These are phyloP conservation scores for Filobasidium uniguttulatum DNA, from an alignment of 1,284 basidiomycete genomes.

Conservation along the genomic window DNA sequence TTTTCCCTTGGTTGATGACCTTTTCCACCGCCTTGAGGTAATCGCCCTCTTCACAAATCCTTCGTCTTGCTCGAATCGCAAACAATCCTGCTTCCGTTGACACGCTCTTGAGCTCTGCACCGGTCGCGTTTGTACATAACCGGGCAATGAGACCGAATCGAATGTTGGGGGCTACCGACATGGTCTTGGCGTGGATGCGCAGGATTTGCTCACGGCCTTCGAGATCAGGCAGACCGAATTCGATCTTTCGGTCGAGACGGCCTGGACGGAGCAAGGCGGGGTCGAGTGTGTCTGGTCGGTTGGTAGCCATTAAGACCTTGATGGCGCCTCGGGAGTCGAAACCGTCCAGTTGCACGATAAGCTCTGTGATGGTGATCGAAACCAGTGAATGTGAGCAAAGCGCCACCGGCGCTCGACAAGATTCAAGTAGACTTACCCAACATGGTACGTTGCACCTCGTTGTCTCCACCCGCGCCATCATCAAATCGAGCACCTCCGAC, in stretches of 20 bases:
- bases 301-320: slow-evolving; percentile 99
- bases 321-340: slow-evolving; percentile 98
- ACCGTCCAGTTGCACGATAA: slow-evolving; percentile 97
- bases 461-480: slow-evolving; percentile 96
- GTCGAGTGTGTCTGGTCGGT: slow-evolving; percentile 95
- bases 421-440: slow-evolving; percentile 35
- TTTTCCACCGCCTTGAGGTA: slow-evolving; percentile 98
- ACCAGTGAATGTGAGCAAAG: not conserved
- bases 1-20: slow-evolving; percentile 68
- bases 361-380: slow-evolving; percentile 42
- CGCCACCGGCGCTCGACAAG: not conserved
- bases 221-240: slow-evolving; percentile 89
- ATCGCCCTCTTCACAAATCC: slow-evolving; percentile 94
- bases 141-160: slow-evolving; percentile 96
- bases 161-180: slow-evolving; percentile 95
- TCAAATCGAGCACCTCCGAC: slow-evolving; percentile 98
- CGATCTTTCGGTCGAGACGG: slow-evolving; percentile 86
- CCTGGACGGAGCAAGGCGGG: slow-evolving; percentile 92
- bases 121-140: slow-evolving; percentile 93
- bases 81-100: slow-evolving; percentile 99
- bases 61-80: slow-evolving; percentile 89
- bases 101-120: slow-evolving; percentile 89
- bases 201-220: slow-evolving; percentile 95
- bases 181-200: slow-evolving; percentile 90
- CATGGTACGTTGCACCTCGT: slow-evolving; percentile 99